Conservation (phyloP, 257 asterid species). For the Lantana camara region DNA sequence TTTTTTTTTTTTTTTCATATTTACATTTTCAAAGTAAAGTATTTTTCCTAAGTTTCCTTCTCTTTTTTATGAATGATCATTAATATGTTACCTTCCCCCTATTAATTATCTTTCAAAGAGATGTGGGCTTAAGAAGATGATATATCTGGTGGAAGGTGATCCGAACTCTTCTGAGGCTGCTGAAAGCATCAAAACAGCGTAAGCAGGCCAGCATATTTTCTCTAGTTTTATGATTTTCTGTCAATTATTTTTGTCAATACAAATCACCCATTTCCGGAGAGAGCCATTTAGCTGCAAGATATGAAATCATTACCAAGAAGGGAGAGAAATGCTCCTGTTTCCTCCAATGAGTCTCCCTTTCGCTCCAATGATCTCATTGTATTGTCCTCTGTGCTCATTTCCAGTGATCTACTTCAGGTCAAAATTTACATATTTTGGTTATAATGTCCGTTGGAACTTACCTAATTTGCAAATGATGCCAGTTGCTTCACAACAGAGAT, state of each 20-base stretch:
- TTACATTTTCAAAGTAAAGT: conserved; percentile 2
- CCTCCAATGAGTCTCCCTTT: neutral
- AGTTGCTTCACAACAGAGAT: conserved; percentile 99
- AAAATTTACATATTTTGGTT: conserved; percentile 16
- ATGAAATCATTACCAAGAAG: conserved; percentile 6
- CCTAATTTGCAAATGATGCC: conserved; percentile 36
- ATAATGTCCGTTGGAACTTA: conserved; percentile 13
- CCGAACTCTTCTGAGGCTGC: conserved; percentile 91
- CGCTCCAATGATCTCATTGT: conserved; percentile 18
- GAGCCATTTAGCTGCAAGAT: conserved; percentile 11
- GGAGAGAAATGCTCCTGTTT: conserved; percentile 10
- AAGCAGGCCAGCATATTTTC: conserved; percentile 40
- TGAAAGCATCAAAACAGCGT: conserved; percentile 97
- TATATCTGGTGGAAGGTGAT: conserved; percentile 97
- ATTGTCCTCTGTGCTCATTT: neutral
- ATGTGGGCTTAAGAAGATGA: conserved; percentile 95
- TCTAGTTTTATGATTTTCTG: conserved; percentile 24
- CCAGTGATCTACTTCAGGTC: conserved; percentile 12
- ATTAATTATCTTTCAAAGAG: conserved; percentile 49
- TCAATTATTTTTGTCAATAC: neutral
- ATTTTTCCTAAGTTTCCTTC: conserved; percentile 16
- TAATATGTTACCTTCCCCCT: conserved; percentile 10
- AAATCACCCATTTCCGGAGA: neutral
- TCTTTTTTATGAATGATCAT: conserved; percentile 10
- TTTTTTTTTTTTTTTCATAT: neutral